Evolutionary conservation across 495 filamentous ascomycete genomes (phyloP), one percentile per base, ranked within the genome.

Genomic region (Eremomyces bilateralis): DNA sequence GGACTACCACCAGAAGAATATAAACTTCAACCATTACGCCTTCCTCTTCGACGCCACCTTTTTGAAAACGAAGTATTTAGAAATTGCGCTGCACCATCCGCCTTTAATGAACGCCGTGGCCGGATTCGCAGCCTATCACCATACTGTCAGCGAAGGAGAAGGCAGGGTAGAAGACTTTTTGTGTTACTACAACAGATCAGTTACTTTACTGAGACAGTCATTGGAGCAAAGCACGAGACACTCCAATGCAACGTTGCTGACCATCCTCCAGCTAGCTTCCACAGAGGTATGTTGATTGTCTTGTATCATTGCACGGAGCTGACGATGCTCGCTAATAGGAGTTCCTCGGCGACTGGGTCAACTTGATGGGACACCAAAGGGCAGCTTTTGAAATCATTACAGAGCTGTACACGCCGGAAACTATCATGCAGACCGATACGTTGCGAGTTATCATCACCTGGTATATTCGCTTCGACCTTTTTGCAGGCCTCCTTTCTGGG

Each of bases 311-410:
- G 21, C n/a, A n/a, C n/a, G 30, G 2, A 27, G 21, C 25, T 34
- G 29, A 36, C 37, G 15, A 21, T 37, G n/a, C 35, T 20, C 10
- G 16, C 28, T 32, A 4, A 30, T 46, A 95, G 85, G 88, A 94
- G 57, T 88, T 79, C 45, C 65, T 93, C 36, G 88, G 88, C 5
- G 88, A 97, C 48, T 94, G 80, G 80, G 67, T 81, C 34, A 93
- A 85, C 46, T 61, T 94, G 29, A 69, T 85, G 48, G 76, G 80
- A 21, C 88, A 97, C 53, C 83, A 93, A 52, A 84, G 73, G 53
- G 88, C 85, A 4, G 85, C 88, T 1, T 67, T 78, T 46, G 66
- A 78, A 34, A 65, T 97, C 41, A 60, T 97, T 29, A 76, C 65
- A 2, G 64, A 77, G 41, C 51, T 93, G 0, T 76, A 77, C 41